These are phyloP conservation scores for Herpomyces periplanetae DNA, from an alignment of 2,329 filamentous ascomycete species.

Conservation along the genomic window DNA sequence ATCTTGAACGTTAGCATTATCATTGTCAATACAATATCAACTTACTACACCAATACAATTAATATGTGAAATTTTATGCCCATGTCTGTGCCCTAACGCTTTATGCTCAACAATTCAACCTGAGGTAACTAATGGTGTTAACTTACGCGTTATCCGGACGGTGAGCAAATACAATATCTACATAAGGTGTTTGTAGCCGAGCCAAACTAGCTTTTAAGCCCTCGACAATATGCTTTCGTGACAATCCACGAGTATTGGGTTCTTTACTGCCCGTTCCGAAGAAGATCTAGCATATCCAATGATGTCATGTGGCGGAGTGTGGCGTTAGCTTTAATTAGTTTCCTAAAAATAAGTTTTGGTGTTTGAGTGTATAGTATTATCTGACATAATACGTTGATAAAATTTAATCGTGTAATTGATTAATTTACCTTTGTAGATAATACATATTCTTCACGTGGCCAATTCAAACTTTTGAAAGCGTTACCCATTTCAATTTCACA, in stretches of 20 bases:
- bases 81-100: too few species aligned
- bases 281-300: too few species aligned
- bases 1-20: conserved; percentile 1
- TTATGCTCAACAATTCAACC: too few species aligned
- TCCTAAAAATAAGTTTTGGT: too few species aligned
- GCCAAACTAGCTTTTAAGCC: conserved; percentile 17
- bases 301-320: too few species aligned
- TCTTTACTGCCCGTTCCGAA: conserved; percentile 17
- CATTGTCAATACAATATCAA: conserved; percentile 1
- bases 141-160: conserved; percentile 13
- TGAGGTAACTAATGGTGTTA: too few species aligned
- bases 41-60: not conserved
- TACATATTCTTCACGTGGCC: conserved; percentile 12
- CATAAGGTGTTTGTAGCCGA: conserved; percentile 21
- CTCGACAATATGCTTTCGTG: conserved; percentile 14
- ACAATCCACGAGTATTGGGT: conserved; percentile 14
- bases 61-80: not conserved
- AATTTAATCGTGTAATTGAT: not conserved
- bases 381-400: not conserved
- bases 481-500: conserved; percentile 19
- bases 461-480: conserved; percentile 10
- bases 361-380: conserved; percentile 1
- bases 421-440: conserved; percentile 5
- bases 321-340: too few species aligned
- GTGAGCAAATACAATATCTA: conserved; percentile 22